Base-by-base conservation (phyloP, 2,329 filamentous ascomycete genomes). In the Colletotrichum spinosum region DNA sequence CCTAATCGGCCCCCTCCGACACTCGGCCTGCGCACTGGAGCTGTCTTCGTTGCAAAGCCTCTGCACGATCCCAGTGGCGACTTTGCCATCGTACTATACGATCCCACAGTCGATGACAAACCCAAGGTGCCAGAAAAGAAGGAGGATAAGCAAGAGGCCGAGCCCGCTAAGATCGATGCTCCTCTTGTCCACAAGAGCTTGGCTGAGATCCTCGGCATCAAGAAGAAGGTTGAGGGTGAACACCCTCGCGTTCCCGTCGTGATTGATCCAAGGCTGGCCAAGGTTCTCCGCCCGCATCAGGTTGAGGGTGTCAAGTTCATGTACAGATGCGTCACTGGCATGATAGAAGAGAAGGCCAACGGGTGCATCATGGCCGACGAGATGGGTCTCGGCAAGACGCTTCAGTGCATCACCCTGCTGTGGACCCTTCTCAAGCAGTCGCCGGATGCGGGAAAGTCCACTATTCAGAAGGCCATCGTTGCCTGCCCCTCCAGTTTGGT, bases 321-420 rank as follows among this genome's bases (percentile, higher is more conserved):
- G 84, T 99, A 98, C 78, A 88, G 88, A 70, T 97, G 93, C 73
- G 94, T 96, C 6, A 98, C 95, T 2, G 96, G 96, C n/a, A 86
- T 98, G 84, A 92, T 98, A 60, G 96, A 98, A 72, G 86, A 91
- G 42, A 95, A 95, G 72, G 96, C 96, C 53, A 92, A 97, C 76
- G 96, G 96, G 2, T 99, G 96, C 79, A 99, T 99, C 76, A 99
- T 99, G 96, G 96, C 96, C 57, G 96, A 99, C 76, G 96, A 97
- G 76, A 99, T 99, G 96, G 96, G 96, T 71, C 82, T 99, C 37
- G 96, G 96, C 61, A 99, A 99, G 81, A 99, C 96, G 15, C 80
- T 99, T 48, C 96, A 99, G 82, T 99, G 96, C 78, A 99, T 99
- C 73, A 88, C 96, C 0, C 85, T 99, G 54, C 90, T 99, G 84